Evolutionary conservation across 2,329 filamentous ascomycete species (phyloP), one percentile per base, ranked within the genome.

Genomic region (Penicillium griseofulvum): DNA sequence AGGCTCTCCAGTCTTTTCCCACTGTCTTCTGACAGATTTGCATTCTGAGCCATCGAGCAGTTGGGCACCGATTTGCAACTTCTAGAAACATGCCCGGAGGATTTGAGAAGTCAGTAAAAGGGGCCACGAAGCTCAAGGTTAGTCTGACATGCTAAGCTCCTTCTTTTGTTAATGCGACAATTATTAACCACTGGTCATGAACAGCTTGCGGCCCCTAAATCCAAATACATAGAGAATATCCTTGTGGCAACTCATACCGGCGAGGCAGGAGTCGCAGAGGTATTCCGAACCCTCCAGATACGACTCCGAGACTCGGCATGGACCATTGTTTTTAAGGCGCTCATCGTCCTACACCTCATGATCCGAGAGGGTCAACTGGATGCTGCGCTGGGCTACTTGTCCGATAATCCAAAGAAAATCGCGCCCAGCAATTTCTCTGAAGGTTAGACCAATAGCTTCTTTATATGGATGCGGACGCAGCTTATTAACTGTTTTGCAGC

Each of bases 91-190:
- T 74, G 72, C 63, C 71, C 42, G 59, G 63, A 80, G 93, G 90
- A 56, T 97, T 97, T 74, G 94, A 99, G 82, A 99, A 97, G 83
- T 96, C 92, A 66, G 94, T 99, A 72, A 97, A 97, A 82, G 94
- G 93, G 78, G 93, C 90, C 68, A 97, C 93, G 69, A 97, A 97
- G 82, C 90, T 96, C 73, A 97, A 97, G 86, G 91, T 92, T 68
- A 62, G 71, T 74, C 74, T 64, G 33, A 41, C 12, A 41, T 49
- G 8, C 10, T 19, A 29, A 31, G 12, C 2, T 4, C n/a, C 19
- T 24, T 31, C 0, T n/a, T 43, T 8, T 33, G 10, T 4, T 17
- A 8, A 29, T 33, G 38, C 16, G 44, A 31, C 52, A 48, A 7
- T 37, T 19, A 46, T 49, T 65, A 28, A 64, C 38, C 65, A 55